Conservation (phyloP, 495 filamentous ascomycete genomes). For the Penicillium antarcticum region DNA sequence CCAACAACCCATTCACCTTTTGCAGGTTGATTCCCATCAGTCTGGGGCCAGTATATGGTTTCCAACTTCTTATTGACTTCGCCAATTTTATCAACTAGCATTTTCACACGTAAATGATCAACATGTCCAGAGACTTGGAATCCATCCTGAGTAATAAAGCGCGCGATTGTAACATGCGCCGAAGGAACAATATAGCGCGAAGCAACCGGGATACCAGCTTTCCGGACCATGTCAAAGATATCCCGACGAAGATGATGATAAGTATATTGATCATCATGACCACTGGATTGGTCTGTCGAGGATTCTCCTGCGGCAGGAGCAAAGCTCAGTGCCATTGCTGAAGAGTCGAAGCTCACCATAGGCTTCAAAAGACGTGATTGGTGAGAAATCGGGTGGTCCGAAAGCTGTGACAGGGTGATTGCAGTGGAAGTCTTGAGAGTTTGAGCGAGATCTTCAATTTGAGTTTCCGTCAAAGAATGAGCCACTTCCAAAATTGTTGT, state of each 20-base stretch:
- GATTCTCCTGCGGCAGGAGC: slow-evolving; percentile 64
- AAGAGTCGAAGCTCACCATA: slow-evolving; percentile 71
- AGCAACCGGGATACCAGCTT: slow-evolving; percentile 54
- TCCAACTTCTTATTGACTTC: slow-evolving; percentile 67
- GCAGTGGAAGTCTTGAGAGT: slow-evolving; percentile 43
- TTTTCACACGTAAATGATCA: slow-evolving; percentile 46
- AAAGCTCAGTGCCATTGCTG: slow-evolving; percentile 77
- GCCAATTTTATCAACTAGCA: slow-evolving; percentile 63
- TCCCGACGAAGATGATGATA: slow-evolving; percentile 85
- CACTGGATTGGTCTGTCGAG: not conserved
- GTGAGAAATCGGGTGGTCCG: slow-evolving; percentile 53
- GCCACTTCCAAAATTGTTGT: slow-evolving; percentile 53
- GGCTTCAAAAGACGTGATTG: slow-evolving; percentile 71
- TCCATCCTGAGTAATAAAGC: slow-evolving; percentile 61
- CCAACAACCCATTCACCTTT: slow-evolving; percentile 65
- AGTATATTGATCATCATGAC: slow-evolving; percentile 57
- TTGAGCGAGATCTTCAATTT: slow-evolving; percentile 16
- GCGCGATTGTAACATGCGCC: slow-evolving; percentile 76
- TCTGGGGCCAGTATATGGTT: slow-evolving; percentile 58
- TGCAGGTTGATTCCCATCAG: slow-evolving; percentile 40
- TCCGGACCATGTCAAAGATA: slow-evolving; percentile 54
- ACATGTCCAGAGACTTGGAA: slow-evolving; percentile 30
- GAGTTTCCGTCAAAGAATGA: slow-evolving; percentile 13
- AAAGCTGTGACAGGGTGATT: slow-evolving; percentile 43
- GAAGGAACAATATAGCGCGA: slow-evolving; percentile 78